Percentiles rank a stretch among this genome's conserved stretches.
These are phyloP conservation scores for Kazachstania africana DNA, from an alignment of 805 yeast genomes.

Conservation along the genomic window DNA sequence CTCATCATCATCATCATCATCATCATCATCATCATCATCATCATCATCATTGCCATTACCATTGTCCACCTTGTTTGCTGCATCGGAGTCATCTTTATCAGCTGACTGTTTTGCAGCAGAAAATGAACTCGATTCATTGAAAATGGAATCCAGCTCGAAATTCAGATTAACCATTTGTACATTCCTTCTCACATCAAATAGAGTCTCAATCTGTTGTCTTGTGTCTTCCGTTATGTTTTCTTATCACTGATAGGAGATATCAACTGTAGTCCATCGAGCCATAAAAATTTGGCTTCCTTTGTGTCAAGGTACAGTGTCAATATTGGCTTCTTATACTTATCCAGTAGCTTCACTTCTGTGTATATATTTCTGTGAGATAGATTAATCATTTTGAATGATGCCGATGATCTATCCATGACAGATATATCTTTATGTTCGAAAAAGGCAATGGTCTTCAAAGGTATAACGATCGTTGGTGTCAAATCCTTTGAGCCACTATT, in stretches of 20 bases:
- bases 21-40: conserved; percentile 1
- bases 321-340: conserved; percentile 30
- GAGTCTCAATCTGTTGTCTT: conserved; percentile 31
- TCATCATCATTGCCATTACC: too few species aligned
- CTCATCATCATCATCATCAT: conserved; percentile 13
- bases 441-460: conserved; percentile 37
- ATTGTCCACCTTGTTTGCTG: conserved; percentile 9
- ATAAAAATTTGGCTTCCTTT: conserved; percentile 51
- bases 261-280: conserved; percentile 69
- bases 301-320: conserved; percentile 62
- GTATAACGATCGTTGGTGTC: conserved; percentile 31
- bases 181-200: conserved; percentile 35
- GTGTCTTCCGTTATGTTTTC: conserved; percentile 32
- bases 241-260: conserved; percentile 26
- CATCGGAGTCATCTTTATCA: background rate
- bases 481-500: conserved; percentile 1
- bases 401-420: conserved; percentile 8
- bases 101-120: too few species aligned
- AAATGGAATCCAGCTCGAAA: conserved; percentile 1
- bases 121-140: too few species aligned
- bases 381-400: conserved; percentile 35
- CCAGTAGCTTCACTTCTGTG: conserved; percentile 43
- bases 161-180: conserved; percentile 37
- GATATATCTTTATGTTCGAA: conserved; percentile 41
- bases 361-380: conserved; percentile 46